Conservation (phyloP, 164 flowering plant genomes). For the Nymphaea colorata region DNA sequence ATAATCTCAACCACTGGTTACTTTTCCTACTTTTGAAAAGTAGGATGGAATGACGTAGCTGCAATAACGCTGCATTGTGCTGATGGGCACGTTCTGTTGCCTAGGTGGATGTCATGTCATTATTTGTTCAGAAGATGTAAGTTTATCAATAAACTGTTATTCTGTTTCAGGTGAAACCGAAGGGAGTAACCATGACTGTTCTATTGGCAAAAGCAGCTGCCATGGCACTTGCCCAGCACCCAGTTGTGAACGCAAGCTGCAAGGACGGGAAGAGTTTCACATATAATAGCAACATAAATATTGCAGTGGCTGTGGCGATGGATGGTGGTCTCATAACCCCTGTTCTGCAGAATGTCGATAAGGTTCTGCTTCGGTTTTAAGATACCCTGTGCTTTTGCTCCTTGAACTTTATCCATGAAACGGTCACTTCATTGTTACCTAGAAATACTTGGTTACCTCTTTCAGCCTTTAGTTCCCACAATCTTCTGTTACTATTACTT, state of each 20-base stretch:
- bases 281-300: constrained; percentile 60
- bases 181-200: constrained; percentile 94
- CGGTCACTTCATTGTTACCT: background rate
- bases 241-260: constrained; percentile 73
- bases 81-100: too few species aligned
- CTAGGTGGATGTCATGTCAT: too few species aligned
- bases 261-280: constrained; percentile 89
- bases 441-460: background rate
- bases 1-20: too few species aligned
- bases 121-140: too few species aligned
- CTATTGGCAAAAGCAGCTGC: constrained; percentile 81
- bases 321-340: constrained; percentile 93
- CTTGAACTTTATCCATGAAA: background rate
- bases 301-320: constrained; percentile 88
- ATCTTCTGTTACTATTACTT: background rate
- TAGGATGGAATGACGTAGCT: too few species aligned
- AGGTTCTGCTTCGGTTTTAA: constrained; percentile 24
- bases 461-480: background rate
- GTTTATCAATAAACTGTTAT: too few species aligned
- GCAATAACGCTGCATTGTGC: too few species aligned
- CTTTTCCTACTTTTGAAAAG: too few species aligned
- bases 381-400: background rate
- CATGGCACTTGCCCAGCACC: constrained; percentile 88
- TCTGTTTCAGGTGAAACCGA: constrained; percentile 57
- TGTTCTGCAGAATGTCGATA: constrained; percentile 91